phyloP scores from a whole-genome alignment of 441 rosid species.

The Capsella rubella region DNA sequence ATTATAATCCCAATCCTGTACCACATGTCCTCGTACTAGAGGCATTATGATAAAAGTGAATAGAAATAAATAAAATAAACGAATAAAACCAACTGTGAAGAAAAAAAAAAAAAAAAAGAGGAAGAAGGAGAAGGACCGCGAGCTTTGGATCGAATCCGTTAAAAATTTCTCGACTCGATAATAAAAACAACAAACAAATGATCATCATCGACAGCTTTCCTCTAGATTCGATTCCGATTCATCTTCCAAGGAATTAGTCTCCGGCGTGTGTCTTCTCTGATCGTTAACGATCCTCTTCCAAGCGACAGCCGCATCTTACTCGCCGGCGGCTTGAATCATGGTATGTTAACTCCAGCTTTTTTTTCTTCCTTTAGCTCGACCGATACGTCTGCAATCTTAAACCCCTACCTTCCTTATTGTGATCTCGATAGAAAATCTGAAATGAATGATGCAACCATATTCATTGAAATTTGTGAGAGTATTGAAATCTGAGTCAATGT shows the following conservation, averaged over 20 bases:
- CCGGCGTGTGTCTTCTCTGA: constrained; percentile 28
- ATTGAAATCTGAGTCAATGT: constrained; percentile 6
- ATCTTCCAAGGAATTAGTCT: background rate
- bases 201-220: constrained; percentile 23
- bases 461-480: no score
- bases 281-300: constrained; percentile 15
- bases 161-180: background rate
- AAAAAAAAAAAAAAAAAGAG: background rate
- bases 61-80: background rate
- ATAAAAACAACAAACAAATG: constrained; percentile 2
- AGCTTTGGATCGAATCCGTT: constrained; percentile 32
- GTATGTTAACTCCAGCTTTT: constrained; percentile 24
- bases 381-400: constrained; percentile 22
- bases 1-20: background rate
- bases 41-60: no score
- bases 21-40: no score
- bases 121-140: constrained; percentile 36
- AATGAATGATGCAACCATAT: no score
- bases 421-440: background rate
- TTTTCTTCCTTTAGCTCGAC: constrained; percentile 4
- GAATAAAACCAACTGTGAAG: background rate
- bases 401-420: constrained; percentile 20
- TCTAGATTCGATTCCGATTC: constrained; percentile 42
- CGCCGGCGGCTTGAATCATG: constrained; percentile 42
- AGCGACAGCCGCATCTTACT: constrained; percentile 36